Percentiles rank a stretch among this genome's conserved stretches.
Evolutionary conservation across 2,329 filamentous ascomycete genomes (phyloP).

Genomic region (Bipolaris cookei): DNA sequence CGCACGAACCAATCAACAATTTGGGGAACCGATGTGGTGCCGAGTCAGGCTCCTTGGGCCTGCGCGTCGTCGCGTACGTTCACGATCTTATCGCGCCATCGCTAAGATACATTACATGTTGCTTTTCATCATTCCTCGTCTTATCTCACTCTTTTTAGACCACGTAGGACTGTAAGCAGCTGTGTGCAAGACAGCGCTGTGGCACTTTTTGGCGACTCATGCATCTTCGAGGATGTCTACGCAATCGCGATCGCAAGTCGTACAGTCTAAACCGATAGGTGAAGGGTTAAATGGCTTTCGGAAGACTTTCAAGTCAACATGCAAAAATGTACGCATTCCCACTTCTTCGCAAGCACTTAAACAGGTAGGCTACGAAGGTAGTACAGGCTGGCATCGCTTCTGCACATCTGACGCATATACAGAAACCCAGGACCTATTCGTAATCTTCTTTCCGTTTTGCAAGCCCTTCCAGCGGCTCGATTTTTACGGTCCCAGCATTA

Average conservation of each 20-base stretch:
- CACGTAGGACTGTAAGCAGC: background rate
- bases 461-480: conserved; percentile 1
- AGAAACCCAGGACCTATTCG: background rate
- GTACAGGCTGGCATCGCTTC: conserved; percentile 1
- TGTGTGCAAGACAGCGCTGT: background rate
- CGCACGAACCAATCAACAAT: no score
- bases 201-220: conserved; percentile 1
- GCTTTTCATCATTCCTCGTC: background rate
- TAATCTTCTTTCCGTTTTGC: background rate
- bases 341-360: background rate
- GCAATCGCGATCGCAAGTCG: conserved; percentile 8
- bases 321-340: background rate
- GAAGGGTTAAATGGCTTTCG: conserved; percentile 18
- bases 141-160: background rate
- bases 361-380: conserved; percentile 1
- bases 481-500: background rate
- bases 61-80: background rate
- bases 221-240: conserved; percentile 9
- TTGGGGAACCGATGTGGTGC: no score
- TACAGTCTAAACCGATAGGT: conserved; percentile 17
- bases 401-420: conserved; percentile 1
- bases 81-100: background rate
- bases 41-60: background rate
- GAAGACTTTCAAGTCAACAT: conserved; percentile 7
- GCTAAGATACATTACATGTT: background rate